These are phyloP conservation scores for Neospora caninum DNA, from an alignment of 169 alveolate species.

Conservation along the genomic window DNA sequence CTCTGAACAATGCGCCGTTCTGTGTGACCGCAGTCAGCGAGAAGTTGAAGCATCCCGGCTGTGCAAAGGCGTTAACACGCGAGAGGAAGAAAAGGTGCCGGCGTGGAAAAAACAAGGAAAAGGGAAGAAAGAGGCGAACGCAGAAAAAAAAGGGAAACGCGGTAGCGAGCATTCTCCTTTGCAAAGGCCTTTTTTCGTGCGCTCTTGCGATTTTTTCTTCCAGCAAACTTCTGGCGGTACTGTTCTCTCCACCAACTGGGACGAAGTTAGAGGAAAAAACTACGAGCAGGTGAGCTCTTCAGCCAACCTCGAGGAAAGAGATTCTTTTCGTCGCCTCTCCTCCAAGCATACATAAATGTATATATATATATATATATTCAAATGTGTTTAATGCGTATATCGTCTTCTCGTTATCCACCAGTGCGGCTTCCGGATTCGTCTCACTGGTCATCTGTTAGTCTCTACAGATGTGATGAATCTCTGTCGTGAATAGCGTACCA, in stretches of 20 bases:
- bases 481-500: too few relatives aligned
- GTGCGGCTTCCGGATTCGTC: too few relatives aligned
- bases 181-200: neutral
- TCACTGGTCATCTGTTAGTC: too few relatives aligned
- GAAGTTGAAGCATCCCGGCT: too few relatives aligned
- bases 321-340: neutral
- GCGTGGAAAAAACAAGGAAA: neutral
- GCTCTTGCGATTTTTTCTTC: slow-evolving; percentile 71
- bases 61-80: too few relatives aligned
- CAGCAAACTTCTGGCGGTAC: slow-evolving; percentile 80
- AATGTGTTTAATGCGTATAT: neutral
- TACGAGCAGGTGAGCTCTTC: slow-evolving; percentile 85
- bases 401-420: neutral
- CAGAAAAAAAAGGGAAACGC: neutral
- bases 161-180: neutral
- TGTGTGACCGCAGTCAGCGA: too few relatives aligned
- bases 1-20: too few relatives aligned
- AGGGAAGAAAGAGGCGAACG: neutral
- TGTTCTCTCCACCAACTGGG: slow-evolving; percentile 90
- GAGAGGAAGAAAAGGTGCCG: neutral
- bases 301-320: neutral
- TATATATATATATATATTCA: neutral
- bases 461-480: too few relatives aligned
- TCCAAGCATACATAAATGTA: neutral
- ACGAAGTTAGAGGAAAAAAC: slow-evolving; percentile 88